Evolutionary conservation across 306 rosid species (phyloP).

Genomic region (Prunus mira): DNA sequence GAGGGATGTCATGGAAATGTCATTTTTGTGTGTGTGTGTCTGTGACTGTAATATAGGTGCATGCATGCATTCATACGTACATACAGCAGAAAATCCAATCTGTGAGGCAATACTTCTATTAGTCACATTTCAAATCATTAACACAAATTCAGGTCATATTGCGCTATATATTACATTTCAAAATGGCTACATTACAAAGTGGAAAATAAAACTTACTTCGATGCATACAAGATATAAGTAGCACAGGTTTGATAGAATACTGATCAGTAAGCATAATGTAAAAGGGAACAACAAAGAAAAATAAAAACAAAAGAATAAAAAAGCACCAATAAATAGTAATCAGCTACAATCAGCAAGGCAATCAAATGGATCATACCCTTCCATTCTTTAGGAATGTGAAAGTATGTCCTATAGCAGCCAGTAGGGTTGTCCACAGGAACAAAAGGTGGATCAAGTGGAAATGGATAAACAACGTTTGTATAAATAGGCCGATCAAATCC

Average conservation of each 20-base stretch:
- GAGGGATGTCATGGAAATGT: background rate
- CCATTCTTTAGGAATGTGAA: constrained; percentile 82
- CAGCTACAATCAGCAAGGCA: background rate
- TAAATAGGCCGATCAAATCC: constrained; percentile 92
- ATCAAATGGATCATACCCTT: constrained; percentile 48
- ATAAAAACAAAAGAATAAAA: background rate
- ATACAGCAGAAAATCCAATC: background rate
- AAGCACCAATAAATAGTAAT: constrained; percentile 5
- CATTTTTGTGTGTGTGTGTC: background rate
- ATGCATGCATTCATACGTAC: background rate
- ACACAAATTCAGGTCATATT: background rate
- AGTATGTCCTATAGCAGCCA: constrained; percentile 80
- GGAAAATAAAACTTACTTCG: background rate
- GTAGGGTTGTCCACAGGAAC: constrained; percentile 79
- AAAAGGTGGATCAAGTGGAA: constrained; percentile 79
- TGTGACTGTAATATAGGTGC: background rate
- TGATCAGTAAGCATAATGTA: background rate
- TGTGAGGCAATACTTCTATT: background rate
- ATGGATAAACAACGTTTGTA: constrained; percentile 71
- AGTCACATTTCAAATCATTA: background rate
- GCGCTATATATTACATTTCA: background rate
- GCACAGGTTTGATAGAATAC: background rate
- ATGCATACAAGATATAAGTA: background rate
- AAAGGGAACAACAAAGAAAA: background rate
- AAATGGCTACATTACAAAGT: background rate